phyloP scores from a whole-genome alignment of 2,329 filamentous ascomycete genomes.

The Pyricularia pennisetigena region DNA sequence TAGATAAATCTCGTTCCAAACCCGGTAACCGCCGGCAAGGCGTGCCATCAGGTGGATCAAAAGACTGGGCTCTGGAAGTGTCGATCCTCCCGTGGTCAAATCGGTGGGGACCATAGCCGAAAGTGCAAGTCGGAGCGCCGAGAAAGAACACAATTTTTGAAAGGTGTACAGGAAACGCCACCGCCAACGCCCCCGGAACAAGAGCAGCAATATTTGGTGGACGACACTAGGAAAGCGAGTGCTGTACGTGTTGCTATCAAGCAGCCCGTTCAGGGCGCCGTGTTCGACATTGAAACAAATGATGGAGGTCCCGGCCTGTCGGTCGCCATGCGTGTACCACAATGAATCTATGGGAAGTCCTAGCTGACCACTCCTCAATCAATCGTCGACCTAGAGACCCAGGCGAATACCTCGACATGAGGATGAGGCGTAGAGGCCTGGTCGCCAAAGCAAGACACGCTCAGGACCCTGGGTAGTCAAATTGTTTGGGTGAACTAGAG shows the following conservation, averaged over 20 bases:
- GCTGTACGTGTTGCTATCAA: neutral
- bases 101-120: neutral
- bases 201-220: neutral
- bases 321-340: neutral
- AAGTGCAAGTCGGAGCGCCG: neutral
- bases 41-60: neutral
- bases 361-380: neutral
- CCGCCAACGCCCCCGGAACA: neutral
- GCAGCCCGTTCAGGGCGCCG: neutral
- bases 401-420: neutral
- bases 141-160: neutral
- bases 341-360: neutral
- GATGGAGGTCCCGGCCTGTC: neutral
- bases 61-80: neutral
- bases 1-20: neutral
- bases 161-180: neutral
- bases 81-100: neutral
- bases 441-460: neutral
- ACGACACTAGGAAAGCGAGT: neutral
- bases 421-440: neutral
- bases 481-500: neutral
- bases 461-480: neutral
- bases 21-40: neutral
- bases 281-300: neutral
- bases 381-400: neutral